These are phyloP conservation scores for Phytophthora sp. DNA, from an alignment of 352 stramenopile genomes.

Conservation along the genomic window DNA sequence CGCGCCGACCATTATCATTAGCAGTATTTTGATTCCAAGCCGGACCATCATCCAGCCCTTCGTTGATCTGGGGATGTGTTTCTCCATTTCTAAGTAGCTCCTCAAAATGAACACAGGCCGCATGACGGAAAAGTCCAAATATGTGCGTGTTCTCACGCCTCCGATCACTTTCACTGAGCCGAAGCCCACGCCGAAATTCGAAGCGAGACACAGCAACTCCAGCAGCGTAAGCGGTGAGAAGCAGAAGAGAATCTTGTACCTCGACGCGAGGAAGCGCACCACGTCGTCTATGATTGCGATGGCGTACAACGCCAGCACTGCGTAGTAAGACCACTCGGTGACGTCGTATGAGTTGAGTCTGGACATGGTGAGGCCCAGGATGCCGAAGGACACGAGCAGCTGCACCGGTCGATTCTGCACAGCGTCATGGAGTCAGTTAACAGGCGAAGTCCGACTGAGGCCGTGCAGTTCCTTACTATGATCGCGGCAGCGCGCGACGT, in stretches of 20 bases:
- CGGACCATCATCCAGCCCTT: constrained; percentile 86
- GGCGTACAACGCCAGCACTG: constrained; percentile 64
- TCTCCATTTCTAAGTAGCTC: constrained; percentile 88
- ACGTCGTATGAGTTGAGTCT: constrained; percentile 83
- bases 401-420: constrained; percentile 79
- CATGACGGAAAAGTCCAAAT: constrained; percentile 89
- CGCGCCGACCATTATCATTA: constrained; percentile 83
- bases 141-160: constrained; percentile 68
- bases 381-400: constrained; percentile 72
- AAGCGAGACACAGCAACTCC: constrained; percentile 75
- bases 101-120: constrained; percentile 79
- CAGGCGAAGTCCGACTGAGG: background rate
- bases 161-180: constrained; percentile 64
- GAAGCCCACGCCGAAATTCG: constrained; percentile 79
- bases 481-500: constrained; percentile 76
- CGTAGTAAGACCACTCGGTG: constrained; percentile 65
- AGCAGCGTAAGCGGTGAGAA: constrained; percentile 78
- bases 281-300: constrained; percentile 67
- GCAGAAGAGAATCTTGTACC: constrained; percentile 84
- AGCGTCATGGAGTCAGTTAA: constrained; percentile 1
- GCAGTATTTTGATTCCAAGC: constrained; percentile 77
- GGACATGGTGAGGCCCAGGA: constrained; percentile 70
- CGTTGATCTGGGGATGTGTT: constrained; percentile 65
- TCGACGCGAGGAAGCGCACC: constrained; percentile 80
- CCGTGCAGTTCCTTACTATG: constrained; percentile 47